phyloP scores from a whole-genome alignment of 768 basidiomycete species.

The Russula emetica region DNA sequence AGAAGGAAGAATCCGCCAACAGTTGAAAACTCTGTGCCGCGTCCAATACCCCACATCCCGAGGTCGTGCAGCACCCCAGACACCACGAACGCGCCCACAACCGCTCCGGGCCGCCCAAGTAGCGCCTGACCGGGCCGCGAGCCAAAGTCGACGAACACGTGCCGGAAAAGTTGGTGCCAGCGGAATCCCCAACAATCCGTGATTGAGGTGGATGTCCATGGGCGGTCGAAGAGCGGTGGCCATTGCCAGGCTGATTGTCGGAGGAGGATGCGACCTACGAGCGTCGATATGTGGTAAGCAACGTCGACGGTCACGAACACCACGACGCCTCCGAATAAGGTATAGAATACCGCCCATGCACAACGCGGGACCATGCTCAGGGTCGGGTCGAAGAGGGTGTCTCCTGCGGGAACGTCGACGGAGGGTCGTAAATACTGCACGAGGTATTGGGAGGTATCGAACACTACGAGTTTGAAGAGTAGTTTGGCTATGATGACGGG shows the following conservation, averaged over 20 bases:
- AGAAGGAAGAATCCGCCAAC: conserved; percentile 55
- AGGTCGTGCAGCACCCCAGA: conserved; percentile 58
- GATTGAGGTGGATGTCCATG: conserved; percentile 41
- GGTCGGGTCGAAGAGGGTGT: conserved; percentile 20
- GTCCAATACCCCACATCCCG: conserved; percentile 57
- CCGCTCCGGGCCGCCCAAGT: conserved; percentile 46
- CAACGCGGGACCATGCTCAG: background rate
- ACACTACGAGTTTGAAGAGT: conserved; percentile 6
- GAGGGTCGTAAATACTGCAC: conserved; percentile 14
- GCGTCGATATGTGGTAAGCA: conserved; percentile 10
- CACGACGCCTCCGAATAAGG: background rate
- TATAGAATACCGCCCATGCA: background rate
- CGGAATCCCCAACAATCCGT: conserved; percentile 39
- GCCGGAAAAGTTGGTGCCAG: conserved; percentile 42
- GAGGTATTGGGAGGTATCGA: conserved; percentile 10
- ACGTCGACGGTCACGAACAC: background rate
- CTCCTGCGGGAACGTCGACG: conserved; percentile 11
- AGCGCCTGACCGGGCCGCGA: conserved; percentile 36
- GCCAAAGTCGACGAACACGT: conserved; percentile 34
- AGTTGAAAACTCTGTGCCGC: conserved; percentile 44
- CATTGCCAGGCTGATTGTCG: conserved; percentile 34
- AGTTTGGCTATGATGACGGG: background rate
- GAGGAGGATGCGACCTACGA: conserved; percentile 33
- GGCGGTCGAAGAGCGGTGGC: conserved; percentile 38
- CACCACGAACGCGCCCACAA: conserved; percentile 55